These are phyloP conservation scores for Sphaerobolus stellatus DNA, from an alignment of 1,284 basidiomycete genomes.

Conservation along the genomic window DNA sequence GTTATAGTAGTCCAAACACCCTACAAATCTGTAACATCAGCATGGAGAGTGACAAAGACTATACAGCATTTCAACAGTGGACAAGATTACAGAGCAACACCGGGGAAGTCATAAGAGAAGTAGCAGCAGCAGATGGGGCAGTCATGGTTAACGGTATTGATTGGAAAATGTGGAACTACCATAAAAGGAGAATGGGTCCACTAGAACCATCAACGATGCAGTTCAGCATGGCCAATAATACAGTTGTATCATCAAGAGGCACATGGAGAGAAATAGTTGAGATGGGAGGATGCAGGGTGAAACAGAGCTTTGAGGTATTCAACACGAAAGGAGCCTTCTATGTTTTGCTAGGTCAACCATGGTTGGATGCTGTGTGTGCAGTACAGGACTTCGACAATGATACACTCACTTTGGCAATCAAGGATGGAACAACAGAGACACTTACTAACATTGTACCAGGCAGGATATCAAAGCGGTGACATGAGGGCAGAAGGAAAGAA, in stretches of 20 bases:
- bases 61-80: not conserved
- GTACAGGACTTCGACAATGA: conserved; percentile 29
- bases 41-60: not conserved
- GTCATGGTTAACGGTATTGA: conserved; percentile 31
- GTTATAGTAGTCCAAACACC: not conserved
- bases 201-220: conserved; percentile 16
- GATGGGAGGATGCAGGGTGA: conserved; percentile 14
- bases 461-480: too few relatives aligned
- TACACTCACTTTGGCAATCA: conserved; percentile 11
- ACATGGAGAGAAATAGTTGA: conserved; percentile 26
- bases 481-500: not conserved
- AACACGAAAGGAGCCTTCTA: conserved; percentile 31
- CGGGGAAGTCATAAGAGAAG: not conserved
- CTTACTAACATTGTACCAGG: too few relatives aligned
- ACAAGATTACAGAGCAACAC: not conserved
- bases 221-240: conserved; percentile 32
- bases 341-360: conserved; percentile 33
- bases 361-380: conserved; percentile 24
- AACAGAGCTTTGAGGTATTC: conserved; percentile 33
- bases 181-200: conserved; percentile 15
- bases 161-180: conserved; percentile 16
- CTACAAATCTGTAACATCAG: not conserved
- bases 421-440: not conserved
- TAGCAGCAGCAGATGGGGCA: conserved; percentile 23
- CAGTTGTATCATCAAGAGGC: conserved; percentile 23